Evolutionary conservation across 257 asterid species (phyloP).

Genomic region (Dorcoceras hygrometricum): DNA sequence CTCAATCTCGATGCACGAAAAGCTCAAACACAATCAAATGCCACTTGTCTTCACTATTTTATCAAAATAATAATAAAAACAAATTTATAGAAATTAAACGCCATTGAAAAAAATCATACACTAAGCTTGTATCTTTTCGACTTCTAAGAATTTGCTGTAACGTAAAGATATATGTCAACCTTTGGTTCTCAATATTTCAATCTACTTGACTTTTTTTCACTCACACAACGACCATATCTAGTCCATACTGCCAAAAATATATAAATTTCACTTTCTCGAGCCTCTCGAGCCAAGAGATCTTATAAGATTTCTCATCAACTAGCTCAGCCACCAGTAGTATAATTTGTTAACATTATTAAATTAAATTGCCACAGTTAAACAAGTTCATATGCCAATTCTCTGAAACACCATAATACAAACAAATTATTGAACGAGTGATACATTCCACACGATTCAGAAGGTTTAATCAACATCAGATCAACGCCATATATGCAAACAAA

Average conservation of each 20-base stretch:
- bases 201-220: neutral
- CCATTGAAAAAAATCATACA: neutral
- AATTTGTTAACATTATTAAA: no score
- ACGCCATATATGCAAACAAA: neutral
- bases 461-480: neutral
- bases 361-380: neutral
- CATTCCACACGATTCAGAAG: conserved; percentile 3
- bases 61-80: no score
- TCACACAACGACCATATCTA: no score
- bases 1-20: neutral
- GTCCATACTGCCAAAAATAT: neutral
- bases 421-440: neutral
- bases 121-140: neutral
- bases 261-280: no score
- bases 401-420: neutral
- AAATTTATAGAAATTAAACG: no score
- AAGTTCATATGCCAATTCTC: neutral
- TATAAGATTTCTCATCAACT: neutral
- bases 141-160: neutral
- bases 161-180: no score
- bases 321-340: neutral
- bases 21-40: neutral
- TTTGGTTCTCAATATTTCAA: neutral
- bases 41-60: no score
- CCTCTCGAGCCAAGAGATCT: neutral